A percentile compares a stretch with the other conserved stretches of the same genome.
Conservation (phyloP, 2,329 filamentous ascomycete species). For the Periconia sp. region DNA sequence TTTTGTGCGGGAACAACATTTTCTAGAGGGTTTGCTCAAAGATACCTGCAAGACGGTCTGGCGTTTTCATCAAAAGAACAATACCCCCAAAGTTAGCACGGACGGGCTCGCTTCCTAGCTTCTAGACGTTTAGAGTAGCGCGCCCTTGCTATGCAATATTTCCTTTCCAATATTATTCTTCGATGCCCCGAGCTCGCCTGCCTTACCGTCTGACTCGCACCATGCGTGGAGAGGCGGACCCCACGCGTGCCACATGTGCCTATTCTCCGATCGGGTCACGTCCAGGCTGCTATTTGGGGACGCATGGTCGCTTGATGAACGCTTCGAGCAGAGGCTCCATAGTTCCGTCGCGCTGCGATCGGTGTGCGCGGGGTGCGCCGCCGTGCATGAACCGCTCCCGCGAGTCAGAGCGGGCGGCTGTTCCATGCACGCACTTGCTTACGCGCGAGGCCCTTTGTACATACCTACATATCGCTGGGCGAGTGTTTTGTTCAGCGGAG, state of each 20-base stretch:
- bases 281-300: no score
- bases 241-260: neutral
- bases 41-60: slow-evolving; percentile 15
- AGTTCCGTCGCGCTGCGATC: slow-evolving; percentile 3
- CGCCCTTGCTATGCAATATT: slow-evolving; percentile 23
- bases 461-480: no score
- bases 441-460: neutral
- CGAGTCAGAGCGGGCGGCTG: slow-evolving; percentile 7
- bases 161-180: slow-evolving; percentile 11
- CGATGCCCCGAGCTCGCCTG: neutral
- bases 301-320: no score
- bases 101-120: slow-evolving; percentile 1
- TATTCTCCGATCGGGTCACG: no score
- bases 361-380: slow-evolving; percentile 8
- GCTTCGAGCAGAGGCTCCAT: no score
- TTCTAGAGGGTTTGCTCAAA: slow-evolving; percentile 13
- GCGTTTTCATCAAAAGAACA: slow-evolving; percentile 23
- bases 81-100: no score
- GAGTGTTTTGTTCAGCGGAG: no score
- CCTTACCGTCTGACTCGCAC: slow-evolving; percentile 2
- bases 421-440: neutral
- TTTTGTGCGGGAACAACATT: slow-evolving; percentile 15
- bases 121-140: slow-evolving; percentile 15
- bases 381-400: neutral
- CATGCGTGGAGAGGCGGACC: neutral